These are phyloP conservation scores for Phytophthora europaea DNA, from an alignment of 352 stramenopile genomes.

Conservation along the genomic window DNA sequence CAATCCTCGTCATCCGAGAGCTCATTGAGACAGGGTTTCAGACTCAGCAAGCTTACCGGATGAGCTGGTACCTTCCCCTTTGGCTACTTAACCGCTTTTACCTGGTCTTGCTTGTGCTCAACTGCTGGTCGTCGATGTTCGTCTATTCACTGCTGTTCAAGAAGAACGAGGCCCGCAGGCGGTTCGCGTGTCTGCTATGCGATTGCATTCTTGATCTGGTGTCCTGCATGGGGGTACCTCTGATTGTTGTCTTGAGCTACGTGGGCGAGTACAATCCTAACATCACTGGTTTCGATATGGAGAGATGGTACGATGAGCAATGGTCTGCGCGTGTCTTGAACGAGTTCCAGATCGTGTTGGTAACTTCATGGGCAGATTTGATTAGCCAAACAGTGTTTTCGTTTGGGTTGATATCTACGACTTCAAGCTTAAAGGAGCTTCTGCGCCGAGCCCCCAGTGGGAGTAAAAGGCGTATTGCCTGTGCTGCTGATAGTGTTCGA, in stretches of 20 bases:
- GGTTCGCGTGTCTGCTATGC: slow-evolving; percentile 11
- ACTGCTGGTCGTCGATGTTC: slow-evolving; percentile 19
- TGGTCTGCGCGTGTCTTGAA: slow-evolving; percentile 24
- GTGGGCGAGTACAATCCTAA: slow-evolving; percentile 3
- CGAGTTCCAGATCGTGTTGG: slow-evolving; percentile 30
- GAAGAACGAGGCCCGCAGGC: slow-evolving; percentile 4
- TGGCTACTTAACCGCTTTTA: slow-evolving; percentile 35
- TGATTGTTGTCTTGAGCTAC: slow-evolving; percentile 16
- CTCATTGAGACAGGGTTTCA: slow-evolving; percentile 18
- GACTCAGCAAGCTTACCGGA: slow-evolving; percentile 18
- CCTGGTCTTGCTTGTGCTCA: slow-evolving; percentile 23
- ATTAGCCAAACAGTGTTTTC: slow-evolving; percentile 22
- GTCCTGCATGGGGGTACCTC: slow-evolving; percentile 15
- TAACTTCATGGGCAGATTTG: slow-evolving; percentile 25
- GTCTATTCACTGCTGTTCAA: slow-evolving; percentile 10
- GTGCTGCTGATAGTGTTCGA: slow-evolving; percentile 12
- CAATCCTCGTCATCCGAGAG: slow-evolving; percentile 2
- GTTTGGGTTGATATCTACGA: slow-evolving; percentile 18
- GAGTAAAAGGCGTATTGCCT: slow-evolving; percentile 1
- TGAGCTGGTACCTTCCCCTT: slow-evolving; percentile 25
- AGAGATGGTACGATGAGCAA: slow-evolving; percentile 26
- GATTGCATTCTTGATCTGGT: slow-evolving; percentile 27
- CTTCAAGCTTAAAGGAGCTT: slow-evolving; percentile 22
- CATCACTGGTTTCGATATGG: slow-evolving; percentile 9
- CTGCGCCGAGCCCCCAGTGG: slow-evolving; percentile 1